Base-by-base conservation (phyloP, 768 basidiomycete species). In the Lactifluus volemus region DNA sequence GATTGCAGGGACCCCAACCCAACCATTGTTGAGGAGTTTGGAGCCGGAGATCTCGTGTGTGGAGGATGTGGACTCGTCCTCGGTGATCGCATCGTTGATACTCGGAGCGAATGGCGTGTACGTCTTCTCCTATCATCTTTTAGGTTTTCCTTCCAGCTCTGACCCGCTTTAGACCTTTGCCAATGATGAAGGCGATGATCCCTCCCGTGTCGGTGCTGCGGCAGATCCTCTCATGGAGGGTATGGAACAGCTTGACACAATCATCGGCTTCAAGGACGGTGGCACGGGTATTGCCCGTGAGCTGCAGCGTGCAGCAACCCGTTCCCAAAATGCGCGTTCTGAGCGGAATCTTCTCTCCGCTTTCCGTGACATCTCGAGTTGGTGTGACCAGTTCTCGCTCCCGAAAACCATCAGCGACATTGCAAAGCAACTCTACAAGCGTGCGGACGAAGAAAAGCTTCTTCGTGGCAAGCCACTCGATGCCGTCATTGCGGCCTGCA, bases 171-270 rank as follows among this genome's bases (percentile, higher is more conserved):
- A 98, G 90, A 98, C 97, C 63, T 99, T 99, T 74, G 97, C 97
- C 66, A 97, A 98, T 71, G 96, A 98, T 69, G 97, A 99, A 78
- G 95, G 96, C 64, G 96, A 98, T 72, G 97, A 99, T 73, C 97
- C 97, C 64, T 98, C 97, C 67, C 97, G 97, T 88, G 97, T 99
- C 67, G 97, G 97, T 76, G 94, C 92, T 57, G 93, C 94, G 48
- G 84, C 88, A 19, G 93, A 98, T 73, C 92, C 95, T 34, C 76
- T 95, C 47, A 80, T 98, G 76, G 93, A 98, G 72, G 94, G 93
- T 42, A 87, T 92, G 68, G 95, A 97, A 69, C 90, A 96, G 72
- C 82, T 98, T 50, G 89, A 94, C 68, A 98, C 97, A 38, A 83
- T 92, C 59, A 98, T 98, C 73, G 91, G 91, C 67, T 97, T 96